These are phyloP conservation scores for Rhodosporidiobolus sp. DNA, from an alignment of 768 basidiomycete genomes.

Conservation along the genomic window DNA sequence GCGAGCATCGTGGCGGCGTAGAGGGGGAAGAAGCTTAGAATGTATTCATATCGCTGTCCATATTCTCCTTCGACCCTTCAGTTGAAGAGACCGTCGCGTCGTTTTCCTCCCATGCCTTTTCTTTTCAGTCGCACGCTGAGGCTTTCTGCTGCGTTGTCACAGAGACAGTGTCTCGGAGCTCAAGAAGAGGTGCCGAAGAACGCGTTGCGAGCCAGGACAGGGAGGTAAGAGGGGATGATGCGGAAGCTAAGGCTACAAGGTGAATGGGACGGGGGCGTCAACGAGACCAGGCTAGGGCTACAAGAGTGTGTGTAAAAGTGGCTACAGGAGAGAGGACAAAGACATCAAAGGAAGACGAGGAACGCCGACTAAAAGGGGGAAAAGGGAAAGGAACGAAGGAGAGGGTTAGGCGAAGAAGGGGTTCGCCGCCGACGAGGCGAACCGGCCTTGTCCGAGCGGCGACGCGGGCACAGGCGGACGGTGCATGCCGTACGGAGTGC, in stretches of 20 bases:
- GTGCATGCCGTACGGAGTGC: background rate
- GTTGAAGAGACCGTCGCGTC: no score
- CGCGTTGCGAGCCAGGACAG: no score
- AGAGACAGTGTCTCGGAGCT: no score
- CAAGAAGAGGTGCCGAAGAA: no score
- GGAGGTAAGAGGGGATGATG: background rate
- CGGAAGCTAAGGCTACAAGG: background rate
- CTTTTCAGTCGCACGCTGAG: no score
- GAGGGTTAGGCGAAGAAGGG: slow-evolving; percentile 9
- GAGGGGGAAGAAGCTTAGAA: no score
- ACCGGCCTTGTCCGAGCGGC: slow-evolving; percentile 13
- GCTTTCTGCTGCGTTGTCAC: no score
- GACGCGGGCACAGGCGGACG: slow-evolving; percentile 7
- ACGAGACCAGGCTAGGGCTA: background rate
- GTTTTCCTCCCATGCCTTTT: no score
- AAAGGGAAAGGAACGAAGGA: background rate
- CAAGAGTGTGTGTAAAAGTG: background rate
- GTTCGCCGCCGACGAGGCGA: background rate
- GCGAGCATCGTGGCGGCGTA: no score
- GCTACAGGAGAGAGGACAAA: background rate
- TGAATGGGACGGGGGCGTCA: background rate
- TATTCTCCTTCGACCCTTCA: no score
- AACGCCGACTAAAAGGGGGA: background rate
- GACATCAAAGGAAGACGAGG: background rate
- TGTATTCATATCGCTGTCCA: no score